Evolutionary conservation across 495 filamentous ascomycete species (phyloP), one percentile per base, ranked within the genome.

Genomic region (Elaphomyces granulatus): DNA sequence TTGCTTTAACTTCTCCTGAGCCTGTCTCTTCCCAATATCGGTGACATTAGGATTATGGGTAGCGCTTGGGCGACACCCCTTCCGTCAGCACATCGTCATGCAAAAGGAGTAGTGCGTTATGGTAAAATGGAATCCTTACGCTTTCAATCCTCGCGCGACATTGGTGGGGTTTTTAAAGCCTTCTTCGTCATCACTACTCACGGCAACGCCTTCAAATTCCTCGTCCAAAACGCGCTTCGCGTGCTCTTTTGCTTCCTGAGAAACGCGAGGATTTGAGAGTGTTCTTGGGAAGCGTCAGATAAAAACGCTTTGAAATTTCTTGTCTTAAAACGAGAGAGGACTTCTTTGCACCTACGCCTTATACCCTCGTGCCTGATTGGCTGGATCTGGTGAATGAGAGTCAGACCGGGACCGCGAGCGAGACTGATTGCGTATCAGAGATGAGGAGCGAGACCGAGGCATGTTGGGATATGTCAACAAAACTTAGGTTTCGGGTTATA

Each of bases 11-110:
- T 34, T 33, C 8, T n/a, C 18, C 16, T 36, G 38, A 19, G 42
- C 42, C 28, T 44, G 21, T 20, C 16, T 16, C 36, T 39, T 44
- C 15, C 42, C 42, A 6, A 23, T 15, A 21, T 44, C 42, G 10
- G 42, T 44, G 3, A 23, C 20, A 17, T 44, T 44, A 17, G 42
- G 42, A 15, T 44, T 44, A 44, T 40, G 26, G 2, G 23, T 28
- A 6, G 42, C 42, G 9, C 42, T 44, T 28, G 6, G 15, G 19
- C 8, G 7, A 39, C n/a, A 30, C 8, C 3, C 4, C 7, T 20
- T 3, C 35, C 3, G n/a, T 36, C 21, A 36, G 34, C 34, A 17
- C 2, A 36, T n/a, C n/a, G n/a, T n/a, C n/a, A n/a, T n/a, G n/a
- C n/a, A n/a, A n/a, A n/a, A n/a, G n/a, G n/a, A n/a, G n/a, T n/a